Conservation (phyloP, 495 filamentous ascomycete genomes). For the Trichoderma gamsii region DNA sequence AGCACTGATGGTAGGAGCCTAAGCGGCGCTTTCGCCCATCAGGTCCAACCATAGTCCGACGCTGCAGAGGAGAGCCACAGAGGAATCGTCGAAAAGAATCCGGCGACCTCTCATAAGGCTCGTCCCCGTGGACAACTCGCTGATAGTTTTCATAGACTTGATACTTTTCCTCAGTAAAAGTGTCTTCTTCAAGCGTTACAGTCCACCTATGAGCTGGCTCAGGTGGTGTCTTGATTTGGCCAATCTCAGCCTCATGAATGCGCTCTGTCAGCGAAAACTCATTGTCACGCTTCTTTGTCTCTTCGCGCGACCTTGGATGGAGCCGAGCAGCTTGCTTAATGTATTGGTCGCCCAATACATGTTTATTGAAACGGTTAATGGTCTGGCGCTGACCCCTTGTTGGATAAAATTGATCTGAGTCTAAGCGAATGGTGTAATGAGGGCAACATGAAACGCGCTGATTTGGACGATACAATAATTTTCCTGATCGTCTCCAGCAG, state of each 20-base stretch:
- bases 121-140: conserved; percentile 69
- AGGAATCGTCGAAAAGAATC: conserved; percentile 76
- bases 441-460: conserved; percentile 78
- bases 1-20: conserved; percentile 93
- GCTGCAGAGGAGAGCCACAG: conserved; percentile 68
- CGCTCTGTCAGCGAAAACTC: conserved; percentile 66
- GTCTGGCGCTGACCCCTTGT: conserved; percentile 79
- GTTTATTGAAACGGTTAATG: conserved; percentile 84
- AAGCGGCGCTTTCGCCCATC: conserved; percentile 53
- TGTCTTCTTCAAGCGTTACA: conserved; percentile 73
- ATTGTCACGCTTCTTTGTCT: conserved; percentile 65
- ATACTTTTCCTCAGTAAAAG: conserved; percentile 84
- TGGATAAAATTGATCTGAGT: conserved; percentile 63
- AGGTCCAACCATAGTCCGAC: conserved; percentile 37
- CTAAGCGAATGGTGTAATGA: conserved; percentile 88
- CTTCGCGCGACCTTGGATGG: conserved; percentile 72
- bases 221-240: conserved; percentile 48
- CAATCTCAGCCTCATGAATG: conserved; percentile 62
- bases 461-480: conserved; percentile 91
- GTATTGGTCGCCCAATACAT: conserved; percentile 75
- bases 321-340: conserved; percentile 62
- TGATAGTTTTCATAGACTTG: conserved; percentile 83
- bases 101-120: conserved; percentile 56
- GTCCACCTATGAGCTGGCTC: conserved; percentile 73
- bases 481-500: conserved; percentile 80